A percentile compares a stretch with the other conserved stretches of the same genome.
Conservation (phyloP, 2,329 filamentous ascomycete species). For the Xylariaceae sp. region DNA sequence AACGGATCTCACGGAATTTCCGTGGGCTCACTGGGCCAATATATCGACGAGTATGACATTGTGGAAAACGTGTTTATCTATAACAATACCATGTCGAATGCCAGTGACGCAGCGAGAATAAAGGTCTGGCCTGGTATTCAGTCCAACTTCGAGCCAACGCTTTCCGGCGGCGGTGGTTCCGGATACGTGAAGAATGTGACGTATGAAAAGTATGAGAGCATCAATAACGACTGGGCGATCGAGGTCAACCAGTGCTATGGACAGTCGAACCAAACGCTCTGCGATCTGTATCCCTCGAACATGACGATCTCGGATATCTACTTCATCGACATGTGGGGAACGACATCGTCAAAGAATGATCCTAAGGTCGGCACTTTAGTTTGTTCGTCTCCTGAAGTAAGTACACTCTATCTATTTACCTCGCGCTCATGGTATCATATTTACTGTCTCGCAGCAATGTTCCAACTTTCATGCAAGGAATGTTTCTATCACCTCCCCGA, state of each 20-base stretch:
- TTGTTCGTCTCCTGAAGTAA: slow-evolving; percentile 42
- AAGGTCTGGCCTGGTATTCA: slow-evolving; percentile 64
- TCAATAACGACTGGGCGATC: slow-evolving; percentile 60
- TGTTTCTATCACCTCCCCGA: slow-evolving; percentile 18
- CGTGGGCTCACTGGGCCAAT: slow-evolving; percentile 67
- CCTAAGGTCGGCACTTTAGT: slow-evolving; percentile 43
- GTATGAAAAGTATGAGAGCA: slow-evolving; percentile 54
- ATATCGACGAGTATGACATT: slow-evolving; percentile 56
- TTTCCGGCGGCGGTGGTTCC: slow-evolving; percentile 57
- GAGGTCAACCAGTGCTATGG: slow-evolving; percentile 62
- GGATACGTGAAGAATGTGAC: slow-evolving; percentile 62
- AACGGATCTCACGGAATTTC: slow-evolving; percentile 68
- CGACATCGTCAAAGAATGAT: slow-evolving; percentile 41
- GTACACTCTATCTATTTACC: neutral
- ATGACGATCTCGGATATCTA: slow-evolving; percentile 52
- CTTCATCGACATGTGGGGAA: slow-evolving; percentile 52
- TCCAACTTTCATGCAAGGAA: slow-evolving; percentile 20
- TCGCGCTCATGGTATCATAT: neutral
- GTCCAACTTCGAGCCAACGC: slow-evolving; percentile 51
- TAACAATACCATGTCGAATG: slow-evolving; percentile 55
- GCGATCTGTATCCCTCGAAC: slow-evolving; percentile 35
- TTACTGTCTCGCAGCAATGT: slow-evolving; percentile 16
- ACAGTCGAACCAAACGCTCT: slow-evolving; percentile 30
- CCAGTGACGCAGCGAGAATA: slow-evolving; percentile 62
- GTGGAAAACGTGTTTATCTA: slow-evolving; percentile 63